Base-by-base conservation (phyloP, 1,139 yeast genomes). In the Geotrichum carabidarum region DNA sequence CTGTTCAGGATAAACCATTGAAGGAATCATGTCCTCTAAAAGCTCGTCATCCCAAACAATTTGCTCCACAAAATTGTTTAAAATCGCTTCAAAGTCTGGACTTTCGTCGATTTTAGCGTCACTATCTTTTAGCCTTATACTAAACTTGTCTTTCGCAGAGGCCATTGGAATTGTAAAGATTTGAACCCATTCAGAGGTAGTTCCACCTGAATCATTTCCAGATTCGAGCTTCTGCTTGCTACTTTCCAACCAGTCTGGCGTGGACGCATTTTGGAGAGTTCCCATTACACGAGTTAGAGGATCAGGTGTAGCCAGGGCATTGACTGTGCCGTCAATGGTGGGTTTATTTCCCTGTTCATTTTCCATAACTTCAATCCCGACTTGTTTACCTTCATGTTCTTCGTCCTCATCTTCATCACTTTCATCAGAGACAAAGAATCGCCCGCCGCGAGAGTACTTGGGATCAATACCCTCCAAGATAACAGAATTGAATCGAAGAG, bases 371-470 rank as follows among this genome's bases (percentile, higher is more conserved):
- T 34, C 44, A 15, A 30, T 14, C 9, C 34, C 15, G 8, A n/a
- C 40, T 6, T 44, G 48, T 11, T 34, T 44, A 2, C 17, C 30
- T 4, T 45, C 38, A 40, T 32, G 45, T 8, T 50, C 59, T 8
- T 59, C 63, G 4, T 49, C 55, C 1, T 55, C 60, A 4, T 57
- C 67, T 9, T 58, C 61, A 12, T 61, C 63, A 5, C 61, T 64
- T 12, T 61, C 65, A n/a, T 60, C 63, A 1, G 66, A 63, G 27
- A 83, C 87, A 65, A 83, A 87, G 64, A 85, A 89, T 63, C 88
- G 85, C 2, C 96, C 96, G 6, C 96, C 96, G 62, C 80, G 79
- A 7, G 87, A 85, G 63, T 89, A 89, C 64, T 89, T 89, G 55
- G 86, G 82, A 66, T 89, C 96, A 31, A 89, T 83, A 58, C 81